Conservation (phyloP, 2,329 filamentous ascomycete genomes). For the Boeremia lycopersici region DNA sequence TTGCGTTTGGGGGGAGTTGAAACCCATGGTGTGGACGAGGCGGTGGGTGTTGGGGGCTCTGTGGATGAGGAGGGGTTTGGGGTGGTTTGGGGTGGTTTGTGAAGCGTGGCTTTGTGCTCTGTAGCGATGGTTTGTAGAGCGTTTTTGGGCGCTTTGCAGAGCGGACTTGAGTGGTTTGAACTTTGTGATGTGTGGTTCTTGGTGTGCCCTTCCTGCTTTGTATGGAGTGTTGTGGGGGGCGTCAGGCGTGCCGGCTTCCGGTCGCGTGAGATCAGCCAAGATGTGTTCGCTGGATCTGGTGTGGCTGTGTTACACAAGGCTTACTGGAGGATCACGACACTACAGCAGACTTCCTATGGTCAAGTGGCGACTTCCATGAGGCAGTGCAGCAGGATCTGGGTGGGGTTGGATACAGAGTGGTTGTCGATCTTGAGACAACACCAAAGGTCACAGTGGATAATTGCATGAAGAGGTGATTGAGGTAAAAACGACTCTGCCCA, state of each 20-base stretch:
- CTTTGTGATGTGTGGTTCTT: background rate
- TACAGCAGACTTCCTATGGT: background rate
- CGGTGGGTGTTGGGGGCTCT: background rate
- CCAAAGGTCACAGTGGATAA: background rate
- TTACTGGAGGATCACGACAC: background rate
- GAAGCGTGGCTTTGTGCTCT: no score
- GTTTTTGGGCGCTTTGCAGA: no score
- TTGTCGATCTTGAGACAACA: background rate
- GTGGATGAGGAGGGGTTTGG: background rate
- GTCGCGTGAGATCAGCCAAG: conserved; percentile 8
- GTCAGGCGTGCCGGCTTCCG: conserved; percentile 2
- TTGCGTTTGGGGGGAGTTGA: background rate
- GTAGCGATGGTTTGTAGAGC: background rate
- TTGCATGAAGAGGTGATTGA: background rate
- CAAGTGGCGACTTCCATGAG: background rate
- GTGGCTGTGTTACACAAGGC: background rate
- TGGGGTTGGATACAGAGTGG: background rate
- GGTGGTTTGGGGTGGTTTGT: no score
- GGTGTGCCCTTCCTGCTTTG: background rate
- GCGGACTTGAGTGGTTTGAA: background rate
- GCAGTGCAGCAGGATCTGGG: background rate
- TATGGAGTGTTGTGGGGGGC: background rate
- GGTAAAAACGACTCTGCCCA: conserved; percentile 14
- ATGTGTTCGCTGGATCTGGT: background rate
- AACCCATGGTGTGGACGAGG: background rate